Base-by-base conservation (phyloP, 768 basidiomycete genomes). In the Pleurotus ostreatus region DNA sequence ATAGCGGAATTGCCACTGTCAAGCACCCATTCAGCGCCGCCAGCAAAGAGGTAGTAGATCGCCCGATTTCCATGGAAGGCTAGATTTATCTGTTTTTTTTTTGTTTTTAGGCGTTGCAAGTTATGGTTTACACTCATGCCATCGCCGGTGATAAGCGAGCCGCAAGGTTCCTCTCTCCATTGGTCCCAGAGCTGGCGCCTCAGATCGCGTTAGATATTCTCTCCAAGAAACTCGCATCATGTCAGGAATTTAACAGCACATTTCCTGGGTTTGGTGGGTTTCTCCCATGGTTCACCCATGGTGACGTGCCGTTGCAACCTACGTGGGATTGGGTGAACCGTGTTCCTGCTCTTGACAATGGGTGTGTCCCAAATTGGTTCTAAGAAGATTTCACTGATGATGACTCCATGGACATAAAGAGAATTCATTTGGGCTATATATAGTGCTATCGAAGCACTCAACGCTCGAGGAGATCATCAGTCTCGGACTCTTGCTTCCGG, bases 191-290 rank as follows among this genome's bases (percentile, higher is more conserved):
- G 49, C 57, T 46, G 59, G 62, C 63, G 15, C 59, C 62, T n/a
- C 41, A 43, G 11, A 22, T 66, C 38, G 65, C 65, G 12, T 26
- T 61, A 7, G 47, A 55, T 16, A 61, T 66, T 38, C 49, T 66
- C 22, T 18, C 56, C 26, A 57, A 53, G 37, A 66, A 66, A 40
- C 61, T 63, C 60, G 51, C 26, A 16, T 63, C 57, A 8, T 64
- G 63, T 46, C 49, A 43, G 6, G 47, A 49, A 18, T 66, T 66
- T 39, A 66, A 66, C 30, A 30, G 49, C 25, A 66, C 65, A 6
- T 66, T 60, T 55, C 63, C 65, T 34, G 65, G 65, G 5, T 66
- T 66, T 52, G 63, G 65, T 22, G 65, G 65, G n/a, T 66, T 66
- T 39, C 30, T 66, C 18, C 65, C 65, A 16, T 66, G 65, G 65